Base-by-base conservation (phyloP, 2,329 filamentous ascomycete genomes). In the Beauveria bassiana region DNA sequence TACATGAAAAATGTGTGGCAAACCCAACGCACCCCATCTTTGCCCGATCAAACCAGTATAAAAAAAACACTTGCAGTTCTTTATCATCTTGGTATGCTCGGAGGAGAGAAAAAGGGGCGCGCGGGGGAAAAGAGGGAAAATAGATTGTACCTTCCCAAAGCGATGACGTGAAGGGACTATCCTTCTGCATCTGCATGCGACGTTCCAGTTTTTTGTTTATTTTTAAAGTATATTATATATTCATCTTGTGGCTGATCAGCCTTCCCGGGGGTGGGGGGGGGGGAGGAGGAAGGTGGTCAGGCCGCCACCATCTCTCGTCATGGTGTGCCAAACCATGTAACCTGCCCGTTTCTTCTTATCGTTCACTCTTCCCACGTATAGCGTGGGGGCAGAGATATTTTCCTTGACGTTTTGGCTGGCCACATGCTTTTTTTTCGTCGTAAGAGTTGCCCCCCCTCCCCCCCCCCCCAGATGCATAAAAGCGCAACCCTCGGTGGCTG, bases 1-100 rank as follows among this genome's bases (percentile, higher is more conserved):
- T 20, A 31, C 38, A 20, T 51, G 31, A 28, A 51, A 59, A 51
- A 59, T 24, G 56, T 59, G 56, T 59, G 56, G 38, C 56, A 59
- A 47, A 24, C 9, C 52, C n/a, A 31, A 10, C 22, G 43, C 55
- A 45, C 28, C 18, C 18, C 10, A 26, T 34, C 24, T 20, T 42
- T 46, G 34, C n/a, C 31, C 20, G 34, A 45, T 20, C 16, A 40
- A 40, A 46, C 20, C 5, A 31, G 22, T 24, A 16, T 7, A 26
- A 18, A 46, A 34, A 34, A 20, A 22, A 3, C 22, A 22, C 22
- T n/a, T 16, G 54, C 28, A 47, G 16, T 6, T 5, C 3, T 5
- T 34, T 3, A 14, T 34, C 2, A 31, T 31, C 31, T 12, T 31
- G 14, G 31, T 34, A 34, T 34, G 12, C 31, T 34, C 31, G 12